phyloP scores from a whole-genome alignment of 1,284 basidiomycete species.

The Sanguinoderma infundibulare region DNA sequence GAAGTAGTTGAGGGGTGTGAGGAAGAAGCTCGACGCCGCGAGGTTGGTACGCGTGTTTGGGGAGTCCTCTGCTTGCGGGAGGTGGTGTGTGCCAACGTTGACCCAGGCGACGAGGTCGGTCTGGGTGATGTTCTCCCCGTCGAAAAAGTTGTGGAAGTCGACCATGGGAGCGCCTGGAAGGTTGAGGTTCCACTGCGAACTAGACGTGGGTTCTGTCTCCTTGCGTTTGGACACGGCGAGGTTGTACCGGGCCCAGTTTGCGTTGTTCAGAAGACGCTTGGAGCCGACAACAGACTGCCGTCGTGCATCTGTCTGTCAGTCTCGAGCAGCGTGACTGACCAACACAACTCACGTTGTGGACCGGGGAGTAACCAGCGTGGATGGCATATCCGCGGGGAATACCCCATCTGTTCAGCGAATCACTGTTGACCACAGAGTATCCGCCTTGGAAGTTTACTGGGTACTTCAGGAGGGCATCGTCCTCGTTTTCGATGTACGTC shows the following conservation, averaged over 20 bases:
- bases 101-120: conserved; percentile 68
- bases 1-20: conserved; percentile 69
- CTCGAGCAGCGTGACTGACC: not conserved
- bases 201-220: conserved; percentile 61
- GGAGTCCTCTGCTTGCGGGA: conserved; percentile 64
- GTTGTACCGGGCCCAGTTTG: conserved; percentile 69
- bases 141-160: conserved; percentile 68
- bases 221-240: conserved; percentile 61
- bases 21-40: conserved; percentile 62
- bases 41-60: conserved; percentile 66
- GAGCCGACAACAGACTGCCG: conserved; percentile 60
- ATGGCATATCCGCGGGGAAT: conserved; percentile 59
- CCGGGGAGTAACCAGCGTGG: conserved; percentile 56
- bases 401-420: conserved; percentile 59
- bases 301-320: not conserved
- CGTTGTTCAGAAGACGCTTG: conserved; percentile 60
- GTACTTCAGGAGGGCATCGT: conserved; percentile 58
- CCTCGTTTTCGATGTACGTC: conserved; percentile 56
- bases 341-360: conserved; percentile 47
- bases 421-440: conserved; percentile 64
- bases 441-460: conserved; percentile 57
- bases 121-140: conserved; percentile 63
- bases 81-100: conserved; percentile 67
- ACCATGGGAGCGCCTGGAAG: conserved; percentile 61
- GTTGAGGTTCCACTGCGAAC: conserved; percentile 65